phyloP scores from a whole-genome alignment of 306 rosid species.

The Urtica urens region DNA sequence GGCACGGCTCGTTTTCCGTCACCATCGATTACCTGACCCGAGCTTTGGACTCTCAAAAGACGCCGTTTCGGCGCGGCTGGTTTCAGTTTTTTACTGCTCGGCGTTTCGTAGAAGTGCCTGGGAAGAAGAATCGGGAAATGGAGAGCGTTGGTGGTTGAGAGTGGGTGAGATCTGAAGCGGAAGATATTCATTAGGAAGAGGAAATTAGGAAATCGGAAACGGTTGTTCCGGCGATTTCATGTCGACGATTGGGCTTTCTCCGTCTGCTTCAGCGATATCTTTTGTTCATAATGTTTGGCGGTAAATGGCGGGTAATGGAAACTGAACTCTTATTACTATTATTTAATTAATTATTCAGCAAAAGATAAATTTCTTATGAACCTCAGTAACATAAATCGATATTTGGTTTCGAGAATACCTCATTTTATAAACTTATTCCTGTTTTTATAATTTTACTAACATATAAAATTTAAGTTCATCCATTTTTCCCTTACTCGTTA shows the following conservation, averaged over 20 bases:
- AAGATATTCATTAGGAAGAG: conserved; percentile 15
- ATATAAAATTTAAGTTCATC: no score
- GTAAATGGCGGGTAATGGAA: not conserved
- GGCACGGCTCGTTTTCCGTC: not conserved
- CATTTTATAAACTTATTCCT: no score
- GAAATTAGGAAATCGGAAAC: not conserved
- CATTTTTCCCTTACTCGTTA: no score
- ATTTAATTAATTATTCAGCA: no score
- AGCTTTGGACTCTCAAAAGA: conserved; percentile 2
- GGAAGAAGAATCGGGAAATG: not conserved
- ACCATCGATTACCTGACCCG: not conserved
- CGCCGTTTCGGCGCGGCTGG: not conserved
- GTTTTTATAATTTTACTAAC: no score
- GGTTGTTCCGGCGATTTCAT: not conserved
- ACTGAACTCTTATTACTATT: no score
- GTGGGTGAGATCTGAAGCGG: conserved; percentile 1
- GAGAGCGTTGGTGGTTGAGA: not conserved
- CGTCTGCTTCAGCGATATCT: not conserved
- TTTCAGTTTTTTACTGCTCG: no score
- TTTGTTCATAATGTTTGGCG: not conserved
- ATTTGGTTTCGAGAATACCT: no score
- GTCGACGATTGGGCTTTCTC: not conserved
- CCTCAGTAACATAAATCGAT: no score
- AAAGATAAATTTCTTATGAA: no score
- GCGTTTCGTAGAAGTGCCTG: conserved; percentile 2